These are phyloP conservation scores for Trichoderma gamsii DNA, from an alignment of 495 filamentous ascomycete species.

Conservation along the genomic window DNA sequence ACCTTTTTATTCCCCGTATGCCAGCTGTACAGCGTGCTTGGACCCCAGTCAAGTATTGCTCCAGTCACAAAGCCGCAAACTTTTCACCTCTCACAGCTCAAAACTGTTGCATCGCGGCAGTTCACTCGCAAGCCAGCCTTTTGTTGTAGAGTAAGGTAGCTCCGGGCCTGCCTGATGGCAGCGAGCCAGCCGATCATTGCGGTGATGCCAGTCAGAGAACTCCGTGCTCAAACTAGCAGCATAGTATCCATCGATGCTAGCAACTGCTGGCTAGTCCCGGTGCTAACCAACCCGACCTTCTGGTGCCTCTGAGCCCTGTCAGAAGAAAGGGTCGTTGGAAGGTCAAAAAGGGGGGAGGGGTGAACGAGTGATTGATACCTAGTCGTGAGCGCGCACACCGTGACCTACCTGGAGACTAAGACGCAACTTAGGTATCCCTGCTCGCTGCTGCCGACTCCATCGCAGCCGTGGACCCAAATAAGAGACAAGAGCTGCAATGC, in stretches of 20 bases:
- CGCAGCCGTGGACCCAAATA: not conserved
- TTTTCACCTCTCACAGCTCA: not conserved
- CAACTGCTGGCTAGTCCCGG: not conserved
- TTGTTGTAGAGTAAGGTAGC: not conserved
- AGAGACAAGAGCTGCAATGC: conserved; percentile 1
- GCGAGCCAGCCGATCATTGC: not conserved
- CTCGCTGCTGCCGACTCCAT: conserved; percentile 6
- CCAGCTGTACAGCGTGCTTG: conserved; percentile 10
- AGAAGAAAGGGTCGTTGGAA: conserved; percentile 5
- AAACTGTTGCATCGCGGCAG: not conserved
- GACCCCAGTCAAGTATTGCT: not conserved
- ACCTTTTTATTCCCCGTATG: conserved; percentile 12
- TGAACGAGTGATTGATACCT: not conserved
- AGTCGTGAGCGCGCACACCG: conserved; percentile 5
- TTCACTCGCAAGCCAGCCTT: not conserved
- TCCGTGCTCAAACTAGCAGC: not conserved
- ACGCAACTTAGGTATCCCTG: conserved; percentile 5
- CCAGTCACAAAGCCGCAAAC: not conserved
- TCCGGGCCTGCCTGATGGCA: not conserved
- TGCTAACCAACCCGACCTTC: conserved; percentile 1
- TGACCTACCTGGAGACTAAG: conserved; percentile 5
- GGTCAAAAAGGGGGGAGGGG: conserved; percentile 1
- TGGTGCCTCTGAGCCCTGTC: conserved; percentile 9
- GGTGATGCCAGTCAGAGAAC: not conserved
- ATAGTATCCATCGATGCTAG: no score